A percentile compares a stretch with the other conserved stretches of the same genome.
Conservation (phyloP, 805 yeast species). For the Lipomyces starkeyi region DNA sequence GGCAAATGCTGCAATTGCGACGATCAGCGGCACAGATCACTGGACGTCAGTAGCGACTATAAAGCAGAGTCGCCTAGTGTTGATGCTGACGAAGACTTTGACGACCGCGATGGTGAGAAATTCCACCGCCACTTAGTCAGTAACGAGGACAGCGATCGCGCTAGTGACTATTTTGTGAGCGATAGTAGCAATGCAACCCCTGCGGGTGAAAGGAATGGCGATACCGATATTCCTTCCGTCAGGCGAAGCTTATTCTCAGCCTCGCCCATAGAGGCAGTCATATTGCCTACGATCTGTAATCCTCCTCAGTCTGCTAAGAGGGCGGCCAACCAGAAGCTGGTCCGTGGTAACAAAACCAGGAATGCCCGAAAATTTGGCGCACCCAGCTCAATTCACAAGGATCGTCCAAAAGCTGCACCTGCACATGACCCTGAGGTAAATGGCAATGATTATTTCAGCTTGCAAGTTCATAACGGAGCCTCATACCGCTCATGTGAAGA, state of each 20-base stretch:
- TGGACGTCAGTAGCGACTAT: not conserved
- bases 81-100: not conserved
- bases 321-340: not conserved
- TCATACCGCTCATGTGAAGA: constrained; percentile 24
- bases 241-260: not conserved
- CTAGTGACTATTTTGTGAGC: not conserved
- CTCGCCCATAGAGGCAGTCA: not conserved
- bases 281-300: not conserved
- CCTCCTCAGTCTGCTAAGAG: not conserved
- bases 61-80: not conserved
- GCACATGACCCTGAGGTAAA: not conserved
- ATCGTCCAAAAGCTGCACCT: not conserved
- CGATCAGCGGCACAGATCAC: not conserved
- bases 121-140: not conserved
- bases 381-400: not conserved
- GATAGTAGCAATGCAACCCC: not conserved
- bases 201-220: not conserved
- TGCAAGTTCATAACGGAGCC: constrained; percentile 20
- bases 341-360: not conserved
- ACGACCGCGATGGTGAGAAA: not conserved
- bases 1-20: not conserved
- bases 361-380: not conserved
- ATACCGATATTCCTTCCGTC: not conserved
- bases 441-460: not conserved
- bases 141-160: not conserved